These are phyloP conservation scores for Chrysopogon serrulatus DNA, from an alignment of 176 grass and related monocot species.

Conservation along the genomic window DNA sequence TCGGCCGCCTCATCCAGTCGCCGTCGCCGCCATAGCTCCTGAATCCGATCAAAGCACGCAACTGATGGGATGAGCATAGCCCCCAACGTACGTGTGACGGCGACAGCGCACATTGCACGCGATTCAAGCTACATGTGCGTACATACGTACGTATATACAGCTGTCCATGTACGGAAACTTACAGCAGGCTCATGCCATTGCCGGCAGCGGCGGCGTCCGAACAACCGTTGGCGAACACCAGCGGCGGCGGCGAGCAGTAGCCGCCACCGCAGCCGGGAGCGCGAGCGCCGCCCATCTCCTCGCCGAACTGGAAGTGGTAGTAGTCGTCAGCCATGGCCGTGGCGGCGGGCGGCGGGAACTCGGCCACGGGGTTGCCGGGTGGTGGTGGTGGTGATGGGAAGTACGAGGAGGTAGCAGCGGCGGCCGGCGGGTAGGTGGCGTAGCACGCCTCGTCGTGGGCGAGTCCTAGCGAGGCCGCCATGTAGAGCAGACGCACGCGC, in stretches of 20 bases:
- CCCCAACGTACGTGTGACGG: not conserved
- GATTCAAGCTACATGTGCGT: not conserved
- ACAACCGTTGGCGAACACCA: not conserved
- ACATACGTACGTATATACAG: too few relatives aligned
- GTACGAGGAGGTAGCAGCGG: not conserved
- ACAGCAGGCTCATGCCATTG: not conserved
- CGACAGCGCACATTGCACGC: not conserved
- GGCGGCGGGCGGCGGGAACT: not conserved
- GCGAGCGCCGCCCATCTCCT: not conserved
- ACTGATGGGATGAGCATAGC: not conserved
- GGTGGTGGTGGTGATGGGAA: not conserved
- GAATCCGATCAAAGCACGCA: not conserved
- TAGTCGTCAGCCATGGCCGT: not conserved
- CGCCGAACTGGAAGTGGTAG: not conserved
- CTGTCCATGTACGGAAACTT: not conserved
- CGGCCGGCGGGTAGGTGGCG: not conserved
- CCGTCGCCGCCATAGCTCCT: not conserved
- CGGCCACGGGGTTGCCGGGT: not conserved
- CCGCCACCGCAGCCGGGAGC: not conserved
- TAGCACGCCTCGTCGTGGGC: not conserved
- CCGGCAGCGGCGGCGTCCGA: not conserved
- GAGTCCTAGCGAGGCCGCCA: constrained; percentile 44
- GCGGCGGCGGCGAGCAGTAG: not conserved
- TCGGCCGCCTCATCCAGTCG: not conserved
- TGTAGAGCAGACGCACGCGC: not conserved